phyloP scores from a whole-genome alignment of 345 rosid species.

The Diplotaxis tenuifolia region DNA sequence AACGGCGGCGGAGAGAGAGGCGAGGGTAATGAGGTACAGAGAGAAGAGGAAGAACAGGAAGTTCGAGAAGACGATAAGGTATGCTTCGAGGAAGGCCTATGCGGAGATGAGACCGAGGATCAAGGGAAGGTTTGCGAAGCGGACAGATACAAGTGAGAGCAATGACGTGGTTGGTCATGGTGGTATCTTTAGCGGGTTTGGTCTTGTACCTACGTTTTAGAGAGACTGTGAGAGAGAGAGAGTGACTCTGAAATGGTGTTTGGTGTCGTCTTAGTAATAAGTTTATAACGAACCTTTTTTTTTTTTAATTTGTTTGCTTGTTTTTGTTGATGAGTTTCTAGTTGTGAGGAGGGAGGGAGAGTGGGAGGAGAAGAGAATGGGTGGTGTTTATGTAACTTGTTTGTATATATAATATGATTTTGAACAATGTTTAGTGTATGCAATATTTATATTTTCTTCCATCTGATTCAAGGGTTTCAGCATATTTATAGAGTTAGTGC shows the following conservation, averaged over 20 bases:
- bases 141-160: constrained; percentile 43
- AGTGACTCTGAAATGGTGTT: background rate
- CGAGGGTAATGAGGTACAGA: constrained; percentile 91
- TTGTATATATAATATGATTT: constrained; percentile 34
- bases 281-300: constrained; percentile 8
- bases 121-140: constrained; percentile 90
- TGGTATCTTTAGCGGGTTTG: constrained; percentile 50
- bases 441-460: background rate
- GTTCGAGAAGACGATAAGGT: constrained; percentile 95
- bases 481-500: background rate
- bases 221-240: background rate
- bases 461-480: background rate
- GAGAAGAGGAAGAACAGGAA: constrained; percentile 95
- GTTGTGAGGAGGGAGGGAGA: background rate
- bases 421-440: constrained; percentile 16
- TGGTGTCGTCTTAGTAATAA: constrained; percentile 25
- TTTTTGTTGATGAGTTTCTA: constrained; percentile 5
- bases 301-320: background rate
- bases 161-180: constrained; percentile 41
- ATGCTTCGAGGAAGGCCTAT: constrained; percentile 88
- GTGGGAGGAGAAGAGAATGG: constrained; percentile 25
- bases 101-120: constrained; percentile 91
- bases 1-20: constrained; percentile 82
- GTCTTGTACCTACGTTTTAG: constrained; percentile 80
- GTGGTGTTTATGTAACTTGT: constrained; percentile 35